Percentiles rank a stretch among this genome's conserved stretches.
phyloP scores from a whole-genome alignment of 352 stramenopile species.

The Phytophthora cactorum region DNA sequence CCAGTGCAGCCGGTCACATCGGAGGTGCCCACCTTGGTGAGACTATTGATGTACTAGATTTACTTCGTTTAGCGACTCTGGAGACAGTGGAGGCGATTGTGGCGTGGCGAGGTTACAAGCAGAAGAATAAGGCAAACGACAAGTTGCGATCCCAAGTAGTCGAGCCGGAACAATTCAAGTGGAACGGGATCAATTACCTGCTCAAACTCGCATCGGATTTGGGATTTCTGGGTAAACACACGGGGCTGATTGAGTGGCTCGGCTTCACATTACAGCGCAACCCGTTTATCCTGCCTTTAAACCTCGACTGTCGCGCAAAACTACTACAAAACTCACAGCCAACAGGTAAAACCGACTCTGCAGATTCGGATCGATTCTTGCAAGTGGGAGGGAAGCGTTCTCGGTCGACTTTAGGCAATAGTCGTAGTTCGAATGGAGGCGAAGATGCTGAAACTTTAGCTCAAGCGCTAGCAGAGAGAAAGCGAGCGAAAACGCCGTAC shows the following conservation, averaged over 20 bases:
- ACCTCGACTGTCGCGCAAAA: conserved; percentile 63
- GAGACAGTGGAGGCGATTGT: conserved; percentile 89
- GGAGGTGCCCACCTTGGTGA: conserved; percentile 62
- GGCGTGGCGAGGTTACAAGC: conserved; percentile 66
- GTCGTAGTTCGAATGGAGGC: conserved; percentile 1
- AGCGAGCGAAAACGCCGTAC: conserved; percentile 77
- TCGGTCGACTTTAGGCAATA: conserved; percentile 14
- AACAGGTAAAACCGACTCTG: neutral
- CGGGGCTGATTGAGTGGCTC: conserved; percentile 81
- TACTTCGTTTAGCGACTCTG: conserved; percentile 87
- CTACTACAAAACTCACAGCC: conserved; percentile 7
- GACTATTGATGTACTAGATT: conserved; percentile 87
- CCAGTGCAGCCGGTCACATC: conserved; percentile 49
- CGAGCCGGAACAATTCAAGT: conserved; percentile 66
- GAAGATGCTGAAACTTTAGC: conserved; percentile 32
- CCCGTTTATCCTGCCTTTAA: conserved; percentile 88
- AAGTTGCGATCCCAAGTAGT: neutral
- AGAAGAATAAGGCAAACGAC: conserved; percentile 5
- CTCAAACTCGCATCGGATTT: conserved; percentile 91
- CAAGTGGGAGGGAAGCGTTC: conserved; percentile 67
- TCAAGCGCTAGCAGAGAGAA: conserved; percentile 50
- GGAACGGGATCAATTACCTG: conserved; percentile 93
- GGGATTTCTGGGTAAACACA: conserved; percentile 88
- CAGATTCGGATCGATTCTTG: conserved; percentile 51
- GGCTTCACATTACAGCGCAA: conserved; percentile 87